phyloP scores from a whole-genome alignment of 2,329 filamentous ascomycete genomes.

The Ophiocordyceps polyrhachis-furcata region DNA sequence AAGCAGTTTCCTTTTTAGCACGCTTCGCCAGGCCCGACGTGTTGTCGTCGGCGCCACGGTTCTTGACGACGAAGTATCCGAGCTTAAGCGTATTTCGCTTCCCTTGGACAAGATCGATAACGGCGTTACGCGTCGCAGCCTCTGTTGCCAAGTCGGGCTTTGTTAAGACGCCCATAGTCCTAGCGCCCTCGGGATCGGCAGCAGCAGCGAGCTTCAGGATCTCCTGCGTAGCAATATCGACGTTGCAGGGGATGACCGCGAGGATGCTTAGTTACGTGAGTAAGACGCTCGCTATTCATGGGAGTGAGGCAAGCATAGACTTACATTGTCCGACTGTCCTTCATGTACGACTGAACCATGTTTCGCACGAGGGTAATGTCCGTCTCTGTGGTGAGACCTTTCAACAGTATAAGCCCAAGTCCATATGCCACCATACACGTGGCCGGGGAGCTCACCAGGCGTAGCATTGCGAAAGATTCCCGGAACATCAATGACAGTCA shows the following conservation, averaged over 20 bases:
- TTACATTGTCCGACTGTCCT: conserved; percentile 23
- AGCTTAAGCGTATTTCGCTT: conserved; percentile 22
- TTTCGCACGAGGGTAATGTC: conserved; percentile 26
- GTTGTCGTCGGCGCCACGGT: conserved; percentile 24
- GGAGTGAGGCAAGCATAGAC: not conserved
- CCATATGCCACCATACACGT: not conserved
- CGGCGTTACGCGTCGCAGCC: conserved; percentile 14
- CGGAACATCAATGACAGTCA: conserved; percentile 35
- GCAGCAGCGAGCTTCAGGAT: conserved; percentile 18
- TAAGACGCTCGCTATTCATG: not conserved
- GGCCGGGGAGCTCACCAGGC: not conserved
- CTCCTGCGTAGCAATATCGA: conserved; percentile 21
- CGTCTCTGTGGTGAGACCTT: conserved; percentile 21
- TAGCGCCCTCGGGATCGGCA: conserved; percentile 18
- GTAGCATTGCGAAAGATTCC: conserved; percentile 28
- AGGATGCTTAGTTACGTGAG: conserved; percentile 15
- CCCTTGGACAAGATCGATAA: conserved; percentile 22
- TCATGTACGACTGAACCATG: conserved; percentile 29
- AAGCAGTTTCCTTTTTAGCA: conserved; percentile 13
- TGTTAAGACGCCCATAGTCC: conserved; percentile 33
- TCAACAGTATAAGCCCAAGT: conserved; percentile 1
- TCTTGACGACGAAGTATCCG: conserved; percentile 30
- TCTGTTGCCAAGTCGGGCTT: conserved; percentile 39
- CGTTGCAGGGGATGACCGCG: conserved; percentile 22
- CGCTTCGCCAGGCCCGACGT: conserved; percentile 13